Conservation (phyloP, 2,329 filamentous ascomycete species). For the Harringtonia aguacate region DNA sequence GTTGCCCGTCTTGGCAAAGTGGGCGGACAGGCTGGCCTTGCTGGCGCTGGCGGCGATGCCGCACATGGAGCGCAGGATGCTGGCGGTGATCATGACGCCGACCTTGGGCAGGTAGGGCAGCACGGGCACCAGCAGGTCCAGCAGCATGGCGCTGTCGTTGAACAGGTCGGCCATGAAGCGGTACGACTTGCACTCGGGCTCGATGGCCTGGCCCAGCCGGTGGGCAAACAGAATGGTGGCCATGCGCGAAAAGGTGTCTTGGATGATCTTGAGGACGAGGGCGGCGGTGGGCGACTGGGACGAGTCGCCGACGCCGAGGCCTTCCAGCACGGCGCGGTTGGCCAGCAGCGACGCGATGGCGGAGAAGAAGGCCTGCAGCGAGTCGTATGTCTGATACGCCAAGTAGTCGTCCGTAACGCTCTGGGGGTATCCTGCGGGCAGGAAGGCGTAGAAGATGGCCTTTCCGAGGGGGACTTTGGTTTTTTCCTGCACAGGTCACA, state of each 20-base stretch:
- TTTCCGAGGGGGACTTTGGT: constrained; percentile 25
- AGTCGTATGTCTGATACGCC: constrained; percentile 61
- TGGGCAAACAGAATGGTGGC: constrained; percentile 84
- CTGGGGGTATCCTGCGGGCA: constrained; percentile 80
- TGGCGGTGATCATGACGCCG: constrained; percentile 35
- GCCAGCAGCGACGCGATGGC: constrained; percentile 72
- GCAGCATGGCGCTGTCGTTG: constrained; percentile 75
- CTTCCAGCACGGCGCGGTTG: constrained; percentile 69
- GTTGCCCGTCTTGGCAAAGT: constrained; percentile 83
- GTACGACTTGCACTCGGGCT: constrained; percentile 86
- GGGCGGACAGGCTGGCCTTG: constrained; percentile 82
- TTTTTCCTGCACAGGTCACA: constrained; percentile 23
- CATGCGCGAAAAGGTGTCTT: constrained; percentile 69
- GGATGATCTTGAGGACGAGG: constrained; percentile 70
- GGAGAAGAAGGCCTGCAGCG: constrained; percentile 73
- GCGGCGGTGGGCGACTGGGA: constrained; percentile 69
- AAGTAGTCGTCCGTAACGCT: constrained; percentile 81
- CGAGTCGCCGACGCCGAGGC: constrained; percentile 74
- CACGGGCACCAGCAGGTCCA: constrained; percentile 73
- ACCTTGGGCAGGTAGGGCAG: constrained; percentile 47
- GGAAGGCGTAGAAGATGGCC: constrained; percentile 56
- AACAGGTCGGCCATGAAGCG: constrained; percentile 79
- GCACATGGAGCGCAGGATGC: constrained; percentile 54
- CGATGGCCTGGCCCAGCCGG: constrained; percentile 67
- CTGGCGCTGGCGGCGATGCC: constrained; percentile 83